Conservation (phyloP, 129 eudicot genomes). For the Lactuca sativa region DNA sequence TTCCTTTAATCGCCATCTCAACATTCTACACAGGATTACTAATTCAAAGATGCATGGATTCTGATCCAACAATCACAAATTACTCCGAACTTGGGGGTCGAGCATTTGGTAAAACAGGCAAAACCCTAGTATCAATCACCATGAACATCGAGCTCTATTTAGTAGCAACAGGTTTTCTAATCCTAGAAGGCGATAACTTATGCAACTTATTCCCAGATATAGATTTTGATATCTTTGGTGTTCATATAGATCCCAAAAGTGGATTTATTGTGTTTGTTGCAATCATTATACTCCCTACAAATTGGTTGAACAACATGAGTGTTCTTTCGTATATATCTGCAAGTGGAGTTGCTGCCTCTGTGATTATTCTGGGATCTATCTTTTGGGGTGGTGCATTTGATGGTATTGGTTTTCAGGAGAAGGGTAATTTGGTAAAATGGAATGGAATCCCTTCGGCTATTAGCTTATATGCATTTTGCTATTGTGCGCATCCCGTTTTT, state of each 20-base stretch:
- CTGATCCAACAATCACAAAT: slow-evolving; percentile 53
- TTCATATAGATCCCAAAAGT: slow-evolving; percentile 40
- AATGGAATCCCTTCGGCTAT: slow-evolving; percentile 63
- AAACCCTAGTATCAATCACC: slow-evolving; percentile 39
- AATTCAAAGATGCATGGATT: slow-evolving; percentile 76
- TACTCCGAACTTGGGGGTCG: slow-evolving; percentile 75
- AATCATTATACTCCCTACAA: slow-evolving; percentile 61
- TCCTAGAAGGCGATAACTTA: slow-evolving; percentile 80
- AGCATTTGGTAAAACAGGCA: slow-evolving; percentile 74
- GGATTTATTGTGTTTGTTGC: slow-evolving; percentile 59
- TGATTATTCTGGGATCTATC: slow-evolving; percentile 57
- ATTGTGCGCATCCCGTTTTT: slow-evolving; percentile 90
- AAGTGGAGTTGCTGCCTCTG: slow-evolving; percentile 67
- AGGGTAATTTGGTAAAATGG: slow-evolving; percentile 51
- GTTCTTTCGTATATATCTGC: slow-evolving; percentile 77
- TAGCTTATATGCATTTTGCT: slow-evolving; percentile 79
- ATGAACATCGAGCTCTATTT: slow-evolving; percentile 77
- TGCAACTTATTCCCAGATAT: slow-evolving; percentile 51
- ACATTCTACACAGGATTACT: slow-evolving; percentile 73
- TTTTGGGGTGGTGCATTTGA: slow-evolving; percentile 67
- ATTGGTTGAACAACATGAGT: slow-evolving; percentile 59
- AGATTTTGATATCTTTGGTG: slow-evolving; percentile 38
- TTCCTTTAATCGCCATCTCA: slow-evolving; percentile 49
- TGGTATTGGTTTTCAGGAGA: slow-evolving; percentile 63
- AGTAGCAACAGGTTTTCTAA: slow-evolving; percentile 79